Evolutionary conservation across 1,284 basidiomycete species (phyloP).

Genomic region (Naganishia cerealis): DNA sequence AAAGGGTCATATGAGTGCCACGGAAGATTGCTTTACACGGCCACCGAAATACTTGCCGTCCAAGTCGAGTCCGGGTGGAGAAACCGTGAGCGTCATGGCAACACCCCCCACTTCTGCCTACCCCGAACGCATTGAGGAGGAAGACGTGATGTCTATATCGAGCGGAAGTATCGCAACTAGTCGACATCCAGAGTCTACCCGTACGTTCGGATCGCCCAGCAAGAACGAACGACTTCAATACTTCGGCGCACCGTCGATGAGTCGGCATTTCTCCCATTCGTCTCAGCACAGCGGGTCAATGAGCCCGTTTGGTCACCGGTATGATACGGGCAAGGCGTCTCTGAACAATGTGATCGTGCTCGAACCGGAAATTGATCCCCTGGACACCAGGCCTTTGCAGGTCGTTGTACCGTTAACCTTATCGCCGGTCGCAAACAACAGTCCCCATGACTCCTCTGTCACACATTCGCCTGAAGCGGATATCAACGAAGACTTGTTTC

Average conservation of each 20-base stretch:
- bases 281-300: neutral
- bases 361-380: slow-evolving; percentile 14
- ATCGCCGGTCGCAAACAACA: neutral
- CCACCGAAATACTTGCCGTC: no score
- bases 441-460: neutral
- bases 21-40: no score
- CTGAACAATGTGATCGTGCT: slow-evolving; percentile 3
- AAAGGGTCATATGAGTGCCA: no score
- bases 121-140: neutral
- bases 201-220: slow-evolving; percentile 8
- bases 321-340: neutral
- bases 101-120: neutral
- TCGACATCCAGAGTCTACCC: slow-evolving; percentile 8
- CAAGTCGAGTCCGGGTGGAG: no score
- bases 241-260: neutral
- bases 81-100: neutral
- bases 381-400: slow-evolving; percentile 4
- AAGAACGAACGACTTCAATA: neutral
- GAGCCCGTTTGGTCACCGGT: slow-evolving; percentile 4
- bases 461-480: neutral
- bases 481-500: slow-evolving; percentile 7
- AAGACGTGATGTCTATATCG: neutral
- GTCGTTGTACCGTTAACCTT: neutral
- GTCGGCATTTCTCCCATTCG: slow-evolving; percentile 6
- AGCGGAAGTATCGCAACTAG: neutral